Base-by-base conservation (phyloP, 2,329 filamentous ascomycete species). In the Cadophora sp. region DNA sequence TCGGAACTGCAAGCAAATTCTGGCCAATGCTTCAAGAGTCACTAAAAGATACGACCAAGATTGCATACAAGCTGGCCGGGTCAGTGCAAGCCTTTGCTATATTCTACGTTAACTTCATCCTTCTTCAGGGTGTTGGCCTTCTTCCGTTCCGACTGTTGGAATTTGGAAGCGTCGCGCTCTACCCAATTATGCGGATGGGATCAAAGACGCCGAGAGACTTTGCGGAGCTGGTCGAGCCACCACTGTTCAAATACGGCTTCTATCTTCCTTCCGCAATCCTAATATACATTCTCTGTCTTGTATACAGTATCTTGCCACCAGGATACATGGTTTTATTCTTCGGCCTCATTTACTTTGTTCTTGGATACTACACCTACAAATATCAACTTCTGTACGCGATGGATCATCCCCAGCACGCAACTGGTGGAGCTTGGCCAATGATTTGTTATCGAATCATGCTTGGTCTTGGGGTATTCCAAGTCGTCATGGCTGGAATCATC, bases 351-450 rank as follows among this genome's bases (percentile, higher is more conserved):
- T 99, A 97, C 79, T 97, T 97, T 75, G 78, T 87, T 24, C 86
- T 97, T 16, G 94, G 94, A 24, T 92, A 93, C 78, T 95, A 95
- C 77, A 92, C 93, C 37, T 97, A 97, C 86, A 97, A 97, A 79
- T 99, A 99, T 80, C 97, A 99, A 82, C 84, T 99, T 4, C 85
- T 99, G 4, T 99, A 99, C 79, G 94, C 96, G 37, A 99, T 99
- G 96, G 94, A 98, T 75, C 95, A 98, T 78, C 92, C 93, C 19
- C 93, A 97, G 76, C 94, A 97, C 77, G 93, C 94, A 19, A 98
- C 95, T 0, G 97, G 97, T 24, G 90, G 91, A 69, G 94, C 94
- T 4, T 99, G 96, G 96, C 91, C 92, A 60, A 97, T 99, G 86
- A 97, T 99, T 71, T 97, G 94, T 80, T 93, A 96, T 77, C 92